A percentile compares a stretch with the other conserved stretches of the same genome.
phyloP scores from a whole-genome alignment of 176 grass and related monocot species.

The Calamus simplicifolius region DNA sequence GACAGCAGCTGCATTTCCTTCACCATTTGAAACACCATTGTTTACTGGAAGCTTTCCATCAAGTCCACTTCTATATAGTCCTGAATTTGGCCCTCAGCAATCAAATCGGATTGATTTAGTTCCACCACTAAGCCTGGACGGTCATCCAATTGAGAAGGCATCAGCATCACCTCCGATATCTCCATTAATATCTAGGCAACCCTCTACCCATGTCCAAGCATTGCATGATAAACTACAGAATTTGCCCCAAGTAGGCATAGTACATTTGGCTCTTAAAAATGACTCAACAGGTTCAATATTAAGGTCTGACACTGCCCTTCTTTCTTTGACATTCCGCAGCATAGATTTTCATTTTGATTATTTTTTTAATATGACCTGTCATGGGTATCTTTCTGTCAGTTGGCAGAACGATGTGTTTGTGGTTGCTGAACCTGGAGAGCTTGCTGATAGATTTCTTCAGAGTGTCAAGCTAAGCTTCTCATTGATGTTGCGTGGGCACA shows the following conservation, averaged over 20 bases:
- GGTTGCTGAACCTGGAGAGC: constrained; percentile 95
- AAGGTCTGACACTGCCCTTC: constrained; percentile 39
- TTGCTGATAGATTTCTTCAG: constrained; percentile 82
- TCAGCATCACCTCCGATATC: constrained; percentile 57
- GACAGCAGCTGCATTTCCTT: constrained; percentile 48
- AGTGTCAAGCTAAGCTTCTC: constrained; percentile 80
- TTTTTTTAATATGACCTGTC: constrained; percentile 1
- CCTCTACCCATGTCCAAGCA: constrained; percentile 54
- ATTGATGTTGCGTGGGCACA: constrained; percentile 39
- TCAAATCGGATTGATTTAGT: constrained; percentile 69
- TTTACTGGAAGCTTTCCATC: constrained; percentile 99
- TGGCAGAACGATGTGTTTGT: constrained; percentile 99
- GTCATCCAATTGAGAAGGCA: constrained; percentile 41
- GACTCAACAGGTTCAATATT: constrained; percentile 87
- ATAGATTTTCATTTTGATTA: neutral
- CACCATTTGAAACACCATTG: constrained; percentile 78
- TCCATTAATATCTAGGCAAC: constrained; percentile 56
- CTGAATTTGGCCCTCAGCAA: constrained; percentile 67
- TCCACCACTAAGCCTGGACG: constrained; percentile 89
- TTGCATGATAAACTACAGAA: constrained; percentile 88
- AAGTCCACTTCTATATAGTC: constrained; percentile 89
- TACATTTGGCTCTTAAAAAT: constrained; percentile 95
- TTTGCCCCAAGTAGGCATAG: constrained; percentile 90
- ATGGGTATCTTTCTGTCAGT: constrained; percentile 33
- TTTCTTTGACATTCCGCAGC: neutral